Conservation (phyloP, 306 rosid species). For the Inga leiocalycina region DNA sequence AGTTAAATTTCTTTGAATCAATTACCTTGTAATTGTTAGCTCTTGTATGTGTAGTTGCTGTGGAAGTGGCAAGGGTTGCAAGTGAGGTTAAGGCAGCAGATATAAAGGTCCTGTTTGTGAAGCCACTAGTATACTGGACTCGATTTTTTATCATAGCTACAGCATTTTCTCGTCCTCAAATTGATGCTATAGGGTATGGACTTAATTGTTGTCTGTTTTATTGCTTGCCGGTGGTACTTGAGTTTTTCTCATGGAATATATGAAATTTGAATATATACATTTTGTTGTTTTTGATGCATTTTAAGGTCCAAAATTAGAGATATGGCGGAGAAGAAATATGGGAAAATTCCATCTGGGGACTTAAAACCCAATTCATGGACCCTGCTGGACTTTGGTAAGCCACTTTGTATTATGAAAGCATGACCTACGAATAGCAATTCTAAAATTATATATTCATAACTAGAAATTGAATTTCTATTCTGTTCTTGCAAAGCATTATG, state of each 20-base stretch:
- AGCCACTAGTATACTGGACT: slow-evolving; percentile 98
- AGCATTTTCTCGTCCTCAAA: slow-evolving; percentile 95
- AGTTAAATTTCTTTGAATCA: neutral
- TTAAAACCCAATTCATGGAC: slow-evolving; percentile 95
- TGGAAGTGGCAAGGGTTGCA: slow-evolving; percentile 84
- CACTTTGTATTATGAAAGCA: slow-evolving; percentile 12
- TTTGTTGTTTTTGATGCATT: slow-evolving; percentile 31
- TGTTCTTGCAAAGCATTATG: neutral
- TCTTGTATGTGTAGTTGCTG: slow-evolving; percentile 70
- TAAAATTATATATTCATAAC: neutral
- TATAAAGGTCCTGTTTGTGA: slow-evolving; percentile 90
- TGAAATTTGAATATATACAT: slow-evolving; percentile 2
- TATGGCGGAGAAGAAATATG: slow-evolving; percentile 83
- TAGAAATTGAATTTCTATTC: neutral
- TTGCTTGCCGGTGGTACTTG: slow-evolving; percentile 12
- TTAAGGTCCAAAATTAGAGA: slow-evolving; percentile 85
- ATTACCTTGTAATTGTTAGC: slow-evolving; percentile 26
- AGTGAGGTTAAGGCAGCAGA: slow-evolving; percentile 93
- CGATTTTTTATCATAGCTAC: slow-evolving; percentile 87
- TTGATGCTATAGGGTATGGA: slow-evolving; percentile 81
- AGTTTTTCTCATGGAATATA: slow-evolving; percentile 23
- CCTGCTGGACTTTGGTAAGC: slow-evolving; percentile 82
- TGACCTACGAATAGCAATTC: neutral
- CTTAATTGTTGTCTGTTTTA: slow-evolving; percentile 27
- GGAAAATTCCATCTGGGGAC: slow-evolving; percentile 78